Base-by-base conservation (phyloP, 2,329 filamentous ascomycete genomes). In the Truncatella angustata region DNA sequence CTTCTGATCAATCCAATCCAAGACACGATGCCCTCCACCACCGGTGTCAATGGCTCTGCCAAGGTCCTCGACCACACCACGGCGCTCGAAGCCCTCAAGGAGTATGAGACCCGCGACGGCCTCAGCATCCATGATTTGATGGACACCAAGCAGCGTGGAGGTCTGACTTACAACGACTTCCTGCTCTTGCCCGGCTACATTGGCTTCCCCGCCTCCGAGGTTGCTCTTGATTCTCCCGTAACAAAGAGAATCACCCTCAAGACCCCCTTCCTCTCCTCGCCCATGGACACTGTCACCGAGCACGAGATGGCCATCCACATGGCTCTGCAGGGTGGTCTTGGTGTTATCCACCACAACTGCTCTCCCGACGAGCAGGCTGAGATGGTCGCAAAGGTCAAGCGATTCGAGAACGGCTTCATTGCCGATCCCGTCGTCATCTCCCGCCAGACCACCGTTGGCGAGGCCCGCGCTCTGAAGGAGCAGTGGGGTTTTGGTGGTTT, bases 281-380 rank as follows among this genome's bases (percentile, higher is more conserved):
- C 95, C 66, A 99, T 99, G 94, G 94, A 99, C 78, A 99, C 94
- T 9, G 94, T 99, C 70, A 99, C 95, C 39, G 94, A 99, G 79
- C 90, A 96, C 76, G 93, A 96, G 72, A 99, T 99, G 95, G 95
- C 94, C 59, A 97, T 99, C 65, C 90, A 97, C 77, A 96, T 95
- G 82, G 90, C 90, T 49, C 81, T 94, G 28, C 87, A 94, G 68
- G 90, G 90, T 64, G 90, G 90, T 66, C 79, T 95, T 16, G 90
- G 94, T 76, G 91, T 99, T 63, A 96, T 99, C 62, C 94, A 99
- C 80, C 94, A 99, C 84, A 99, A 99, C 80, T 99, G 94, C 82
- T 94, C 92, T n/a, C 84, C 92, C 26, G 91, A 97, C 24, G 90
- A 90, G 51, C 94, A 99, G 79, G 94, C 94, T 60, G 92, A 96